Evolutionary conservation across 2,329 filamentous ascomycete genomes (phyloP), one percentile per base, ranked within the genome.

Genomic region (Peltaster fructicola): DNA sequence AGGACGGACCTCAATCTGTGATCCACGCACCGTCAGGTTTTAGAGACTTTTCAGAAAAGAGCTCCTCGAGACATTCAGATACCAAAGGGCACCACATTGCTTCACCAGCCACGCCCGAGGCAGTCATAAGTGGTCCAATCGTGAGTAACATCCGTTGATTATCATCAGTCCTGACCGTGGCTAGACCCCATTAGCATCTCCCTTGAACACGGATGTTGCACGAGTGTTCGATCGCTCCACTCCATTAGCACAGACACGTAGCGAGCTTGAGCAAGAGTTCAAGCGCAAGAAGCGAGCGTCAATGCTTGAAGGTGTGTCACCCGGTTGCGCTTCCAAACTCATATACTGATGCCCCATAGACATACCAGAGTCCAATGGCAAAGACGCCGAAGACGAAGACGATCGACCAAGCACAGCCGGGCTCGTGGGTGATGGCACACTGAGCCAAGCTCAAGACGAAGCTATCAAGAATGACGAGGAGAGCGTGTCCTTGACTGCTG

Each of bases 21-120:
- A 92, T 93, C 38, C 84, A 92, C 58, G 80, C 79, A 9, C 82
- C 84, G 0, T 64, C 80, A 35, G 79, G 75, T 33, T 93, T 88
- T 50, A 65, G 69, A 28, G 68, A 68, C 38, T 91, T 88, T 66
- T 79, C 38, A 25, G 40, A 36, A 15, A 28, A 18, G 10, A 28
- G 19, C n/a, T n/a, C n/a, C n/a, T n/a, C n/a, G n/a, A n/a, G n/a
- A n/a, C n/a, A n/a, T n/a, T n/a, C n/a, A n/a, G n/a, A n/a, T n/a
- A n/a, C n/a, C n/a, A n/a, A n/a, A n/a, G n/a, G n/a, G n/a, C n/a
- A n/a, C n/a, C 24, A 30, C 14, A 18, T 57, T 15, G 47, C 43
- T 10, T 51, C 47, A 9, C 51, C 53, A 1, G 43, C 33, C 9
- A 46, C 44, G 14, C 40, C 43, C 4, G 48, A 53, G 24, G 37